Percentiles rank a stretch among this genome's conserved stretches.
Conservation (phyloP, 2,329 filamentous ascomycete species). For the Acarospora socialis region DNA sequence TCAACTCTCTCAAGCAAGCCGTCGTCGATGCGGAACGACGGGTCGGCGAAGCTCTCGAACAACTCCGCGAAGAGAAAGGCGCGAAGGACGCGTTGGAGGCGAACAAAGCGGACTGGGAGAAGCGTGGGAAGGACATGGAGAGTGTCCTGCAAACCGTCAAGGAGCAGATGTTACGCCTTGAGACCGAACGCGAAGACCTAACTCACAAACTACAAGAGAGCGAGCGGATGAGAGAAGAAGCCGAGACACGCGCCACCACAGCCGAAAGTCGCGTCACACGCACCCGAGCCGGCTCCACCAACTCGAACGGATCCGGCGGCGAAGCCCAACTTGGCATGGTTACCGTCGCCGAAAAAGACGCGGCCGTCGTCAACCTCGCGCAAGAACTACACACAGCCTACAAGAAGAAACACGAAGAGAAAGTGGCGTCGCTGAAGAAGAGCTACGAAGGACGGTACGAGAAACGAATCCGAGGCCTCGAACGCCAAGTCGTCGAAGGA, state of each 20-base stretch:
- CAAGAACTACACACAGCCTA: conserved; percentile 84
- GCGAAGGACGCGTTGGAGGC: conserved; percentile 56
- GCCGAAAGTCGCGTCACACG: conserved; percentile 32
- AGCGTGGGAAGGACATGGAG: conserved; percentile 74
- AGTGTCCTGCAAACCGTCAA: conserved; percentile 63
- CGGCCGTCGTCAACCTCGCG: conserved; percentile 81
- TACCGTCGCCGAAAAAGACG: conserved; percentile 56
- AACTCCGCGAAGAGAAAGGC: conserved; percentile 61
- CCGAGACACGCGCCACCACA: conserved; percentile 32
- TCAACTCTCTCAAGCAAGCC: conserved; percentile 71
- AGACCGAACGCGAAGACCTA: conserved; percentile 69
- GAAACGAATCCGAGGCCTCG: conserved; percentile 70
- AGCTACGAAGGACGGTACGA: conserved; percentile 77
- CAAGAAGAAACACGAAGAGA: conserved; percentile 94
- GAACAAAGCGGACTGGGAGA: conserved; percentile 73
- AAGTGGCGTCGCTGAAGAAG: conserved; percentile 76
- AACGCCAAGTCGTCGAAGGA: conserved; percentile 54
- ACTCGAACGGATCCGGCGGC: conserved; percentile 13
- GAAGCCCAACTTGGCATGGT: conserved; percentile 28
- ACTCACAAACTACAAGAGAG: conserved; percentile 61
- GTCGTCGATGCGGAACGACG: conserved; percentile 83
- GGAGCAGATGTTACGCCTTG: conserved; percentile 63
- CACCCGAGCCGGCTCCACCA: conserved; percentile 22
- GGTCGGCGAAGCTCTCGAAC: conserved; percentile 73
- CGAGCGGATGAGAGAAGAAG: conserved; percentile 42